phyloP scores from a whole-genome alignment of 106 monocot species.

The Acanthochlamys bracteata region DNA sequence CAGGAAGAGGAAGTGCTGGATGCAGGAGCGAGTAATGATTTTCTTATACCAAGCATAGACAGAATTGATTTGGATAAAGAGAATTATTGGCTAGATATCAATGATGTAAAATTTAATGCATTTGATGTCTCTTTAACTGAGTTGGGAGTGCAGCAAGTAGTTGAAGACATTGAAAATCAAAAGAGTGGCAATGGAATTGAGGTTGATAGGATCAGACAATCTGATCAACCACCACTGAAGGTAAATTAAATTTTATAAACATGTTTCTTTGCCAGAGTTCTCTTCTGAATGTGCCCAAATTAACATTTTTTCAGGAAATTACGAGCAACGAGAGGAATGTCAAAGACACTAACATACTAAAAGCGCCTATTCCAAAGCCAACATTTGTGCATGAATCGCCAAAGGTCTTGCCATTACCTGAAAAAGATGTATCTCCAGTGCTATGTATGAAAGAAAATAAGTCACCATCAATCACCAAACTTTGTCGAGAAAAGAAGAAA shows the following conservation, averaged over 20 bases:
- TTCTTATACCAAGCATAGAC: no score
- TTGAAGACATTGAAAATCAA: conserved; percentile 11
- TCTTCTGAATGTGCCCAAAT: not conserved
- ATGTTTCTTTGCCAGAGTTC: not conserved
- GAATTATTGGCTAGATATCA: not conserved
- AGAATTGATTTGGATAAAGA: conserved; percentile 5
- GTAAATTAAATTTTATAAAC: conserved; percentile 12
- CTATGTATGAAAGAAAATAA: conserved; percentile 19
- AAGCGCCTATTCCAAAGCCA: conserved; percentile 13
- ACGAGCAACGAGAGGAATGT: conserved; percentile 17
- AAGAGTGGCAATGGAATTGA: not conserved
- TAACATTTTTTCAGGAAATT: conserved; percentile 36
- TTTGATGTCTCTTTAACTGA: not conserved
- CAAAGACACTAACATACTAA: conserved; percentile 16
- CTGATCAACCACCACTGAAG: conserved; percentile 39
- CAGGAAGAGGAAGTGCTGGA: not conserved
- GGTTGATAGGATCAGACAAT: not conserved
- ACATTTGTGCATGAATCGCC: conserved; percentile 5
- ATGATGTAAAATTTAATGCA: not conserved
- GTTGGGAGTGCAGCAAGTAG: not conserved
- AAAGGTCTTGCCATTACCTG: conserved; percentile 6
- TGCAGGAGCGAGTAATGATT: not conserved
- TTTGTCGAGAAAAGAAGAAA: conserved; percentile 16
- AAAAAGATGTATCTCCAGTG: not conserved
- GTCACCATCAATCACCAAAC: conserved; percentile 1